Base-by-base conservation (phyloP, 257 asterid genomes). In the Cynanchum wilfordii region DNA sequence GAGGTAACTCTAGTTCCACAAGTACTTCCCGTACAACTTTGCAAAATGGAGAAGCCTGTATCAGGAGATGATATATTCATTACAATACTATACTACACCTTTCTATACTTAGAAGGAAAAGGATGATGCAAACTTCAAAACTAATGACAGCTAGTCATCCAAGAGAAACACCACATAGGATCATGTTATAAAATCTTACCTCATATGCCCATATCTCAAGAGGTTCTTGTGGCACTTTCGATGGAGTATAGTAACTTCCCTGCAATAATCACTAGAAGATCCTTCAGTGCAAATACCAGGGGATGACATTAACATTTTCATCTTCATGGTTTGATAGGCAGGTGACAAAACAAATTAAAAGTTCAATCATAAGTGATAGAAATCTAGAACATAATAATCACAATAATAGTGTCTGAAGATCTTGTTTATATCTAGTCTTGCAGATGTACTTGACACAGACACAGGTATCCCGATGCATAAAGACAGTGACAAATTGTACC, bases 151-250 rank as follows among this genome's bases (percentile, higher is more conserved):
- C 38, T 24, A 25, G 27, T 54, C 29, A 24, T 27, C 20, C 5
- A 33, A 66, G 65, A 82, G 73, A 52, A 16, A 50, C 22, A 27
- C 54, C 42, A 33, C 9, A 45, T 73, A 71, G 55, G 70, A 45
- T 55, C 33, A 77, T 54, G 67, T 33, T 79, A 51, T 47, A 47
- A 2, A 64, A 71, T 76, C 85, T 77, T 76, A 91, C 99, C 97
- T 91, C 99, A 58, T 89, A 94, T 11, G 98, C 98, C 99, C 97
- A 94, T 60, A 91, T 75, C 79, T 89, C 92, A 25, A 94, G 97
- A 57, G 98, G 98, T 84, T 87, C 81, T 2, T 93, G 87, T 7
- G 99, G 97, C 87, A 89, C 66, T 79, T 91, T 89, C 27, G 99
- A 80, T 47, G 93, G 90, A 76, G 83, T 81, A 80, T 88, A 91